Conservation (phyloP, 2,329 filamentous ascomycete genomes). For the Ramularia endophylla region DNA sequence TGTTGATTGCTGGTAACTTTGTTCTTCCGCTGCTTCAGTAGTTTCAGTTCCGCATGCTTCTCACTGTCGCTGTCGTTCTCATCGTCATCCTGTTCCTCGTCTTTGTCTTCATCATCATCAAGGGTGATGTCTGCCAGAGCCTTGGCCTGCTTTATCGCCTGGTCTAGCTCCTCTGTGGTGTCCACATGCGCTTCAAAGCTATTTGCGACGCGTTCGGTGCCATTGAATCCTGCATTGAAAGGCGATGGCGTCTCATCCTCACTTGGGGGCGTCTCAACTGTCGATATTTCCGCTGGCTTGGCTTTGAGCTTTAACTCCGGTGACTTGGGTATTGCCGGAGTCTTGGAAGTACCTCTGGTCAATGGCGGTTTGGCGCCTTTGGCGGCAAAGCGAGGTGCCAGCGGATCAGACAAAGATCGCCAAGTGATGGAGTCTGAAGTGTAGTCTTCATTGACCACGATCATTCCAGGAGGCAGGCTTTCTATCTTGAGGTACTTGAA, state of each 20-base stretch:
- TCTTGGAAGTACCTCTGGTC: not conserved
- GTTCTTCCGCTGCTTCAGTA: slow-evolving; percentile 17
- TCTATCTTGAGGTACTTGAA: slow-evolving; percentile 49
- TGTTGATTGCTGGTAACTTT: slow-evolving; percentile 27
- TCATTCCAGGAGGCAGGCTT: slow-evolving; percentile 41
- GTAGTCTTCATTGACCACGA: slow-evolving; percentile 46
- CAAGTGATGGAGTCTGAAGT: slow-evolving; percentile 40
- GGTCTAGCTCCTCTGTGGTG: slow-evolving; percentile 53
- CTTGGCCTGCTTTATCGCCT: slow-evolving; percentile 58
- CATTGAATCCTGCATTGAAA: slow-evolving; percentile 1
- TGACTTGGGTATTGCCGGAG: slow-evolving; percentile 26
- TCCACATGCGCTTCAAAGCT: slow-evolving; percentile 5
- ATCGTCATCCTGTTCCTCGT: slow-evolving; percentile 14
- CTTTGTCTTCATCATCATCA: slow-evolving; percentile 35
- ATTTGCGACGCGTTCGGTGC: slow-evolving; percentile 4
- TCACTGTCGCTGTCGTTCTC: slow-evolving; percentile 5
- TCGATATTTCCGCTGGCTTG: slow-evolving; percentile 35
- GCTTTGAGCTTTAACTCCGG: slow-evolving; percentile 47
- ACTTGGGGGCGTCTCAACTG: slow-evolving; percentile 35
- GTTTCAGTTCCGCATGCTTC: slow-evolving; percentile 4
- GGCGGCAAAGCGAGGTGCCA: slow-evolving; percentile 55
- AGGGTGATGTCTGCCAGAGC: slow-evolving; percentile 52
- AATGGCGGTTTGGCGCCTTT: slow-evolving; percentile 12
- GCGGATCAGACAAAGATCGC: slow-evolving; percentile 43
- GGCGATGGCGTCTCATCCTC: slow-evolving; percentile 29